Percentiles rank a stretch among this genome's conserved stretches.
Evolutionary conservation across 345 rosid genomes (phyloP).

Genomic region (Viola odorata): DNA sequence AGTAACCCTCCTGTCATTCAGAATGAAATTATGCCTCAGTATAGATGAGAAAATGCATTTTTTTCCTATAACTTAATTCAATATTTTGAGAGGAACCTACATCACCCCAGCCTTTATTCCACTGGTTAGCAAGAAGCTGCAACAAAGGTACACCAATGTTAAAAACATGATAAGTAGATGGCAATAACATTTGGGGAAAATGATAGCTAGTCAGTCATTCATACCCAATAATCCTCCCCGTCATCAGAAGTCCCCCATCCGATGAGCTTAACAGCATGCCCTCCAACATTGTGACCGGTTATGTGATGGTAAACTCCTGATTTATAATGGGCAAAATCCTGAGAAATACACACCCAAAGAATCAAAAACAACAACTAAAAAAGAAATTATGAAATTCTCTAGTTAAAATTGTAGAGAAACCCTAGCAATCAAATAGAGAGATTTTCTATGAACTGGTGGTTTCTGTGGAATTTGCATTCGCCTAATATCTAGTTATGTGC

Average conservation of each 20-base stretch:
- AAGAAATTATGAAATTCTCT: too few relatives aligned
- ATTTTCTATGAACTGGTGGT: too few relatives aligned
- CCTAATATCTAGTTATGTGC: too few relatives aligned
- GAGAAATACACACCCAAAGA: conserved; percentile 6
- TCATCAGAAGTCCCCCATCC: conserved; percentile 92
- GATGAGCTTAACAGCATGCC: conserved; percentile 92
- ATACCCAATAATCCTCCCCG: conserved; percentile 95
- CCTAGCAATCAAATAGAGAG: too few relatives aligned
- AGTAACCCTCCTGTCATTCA: conserved; percentile 71
- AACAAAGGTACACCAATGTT: conserved; percentile 3
- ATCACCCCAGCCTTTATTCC: conserved; percentile 94
- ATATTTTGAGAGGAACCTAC: conserved; percentile 35
- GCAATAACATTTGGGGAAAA: not conserved
- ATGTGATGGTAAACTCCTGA: conserved; percentile 90
- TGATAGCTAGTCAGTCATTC: not conserved
- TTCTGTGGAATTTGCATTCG: too few relatives aligned
- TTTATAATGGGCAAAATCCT: conserved; percentile 96
- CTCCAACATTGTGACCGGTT: conserved; percentile 67
- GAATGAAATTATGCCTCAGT: not conserved
- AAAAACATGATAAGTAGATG: not conserved
- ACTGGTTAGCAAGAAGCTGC: conserved; percentile 93
- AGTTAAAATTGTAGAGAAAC: too few relatives aligned
- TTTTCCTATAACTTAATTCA: not conserved
- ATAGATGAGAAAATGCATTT: not conserved
- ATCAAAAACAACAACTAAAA: not conserved